These are phyloP conservation scores for Ampelomyces quisqualis DNA, from an alignment of 2,329 filamentous ascomycete genomes.

Conservation along the genomic window DNA sequence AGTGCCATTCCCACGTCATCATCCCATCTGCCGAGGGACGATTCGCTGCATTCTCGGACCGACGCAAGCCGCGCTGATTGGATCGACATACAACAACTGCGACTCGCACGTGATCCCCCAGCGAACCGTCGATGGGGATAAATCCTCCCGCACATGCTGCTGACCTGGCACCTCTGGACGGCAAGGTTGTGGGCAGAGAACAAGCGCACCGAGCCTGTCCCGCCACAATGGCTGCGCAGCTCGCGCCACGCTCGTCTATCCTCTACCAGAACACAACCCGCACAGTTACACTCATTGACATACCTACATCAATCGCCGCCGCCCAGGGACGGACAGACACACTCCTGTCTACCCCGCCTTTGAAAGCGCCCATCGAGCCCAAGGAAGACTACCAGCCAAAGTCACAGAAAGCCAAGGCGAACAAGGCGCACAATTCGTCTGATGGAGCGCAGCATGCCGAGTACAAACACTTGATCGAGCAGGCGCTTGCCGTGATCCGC, in stretches of 20 bases:
- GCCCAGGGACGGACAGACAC: constrained; percentile 58
- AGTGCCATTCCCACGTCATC: constrained; percentile 3
- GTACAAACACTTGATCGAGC: constrained; percentile 43
- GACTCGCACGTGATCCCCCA: too few species aligned
- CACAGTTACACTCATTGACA: constrained; percentile 63
- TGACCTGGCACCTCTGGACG: too few species aligned
- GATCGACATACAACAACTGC: too few species aligned
- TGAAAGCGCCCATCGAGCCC: constrained; percentile 51
- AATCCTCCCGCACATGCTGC: too few species aligned
- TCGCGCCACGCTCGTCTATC: constrained; percentile 35
- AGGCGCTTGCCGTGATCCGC: constrained; percentile 42
- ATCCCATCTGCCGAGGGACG: constrained; percentile 3
- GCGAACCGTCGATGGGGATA: too few species aligned
- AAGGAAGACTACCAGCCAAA: constrained; percentile 57
- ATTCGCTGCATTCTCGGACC: too few species aligned
- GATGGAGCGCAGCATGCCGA: constrained; percentile 37
- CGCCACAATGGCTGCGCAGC: background rate
- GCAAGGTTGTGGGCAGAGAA: too few species aligned
- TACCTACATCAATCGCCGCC: constrained; percentile 68
- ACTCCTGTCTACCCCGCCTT: constrained; percentile 50
- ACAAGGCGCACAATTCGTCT: constrained; percentile 29
- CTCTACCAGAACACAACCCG: constrained; percentile 56
- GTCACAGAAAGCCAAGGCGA: constrained; percentile 47
- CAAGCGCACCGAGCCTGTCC: too few species aligned
- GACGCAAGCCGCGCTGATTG: constrained; percentile 1